Conservation (phyloP, 2,329 filamentous ascomycete genomes). For the Thelonectria olida region DNA sequence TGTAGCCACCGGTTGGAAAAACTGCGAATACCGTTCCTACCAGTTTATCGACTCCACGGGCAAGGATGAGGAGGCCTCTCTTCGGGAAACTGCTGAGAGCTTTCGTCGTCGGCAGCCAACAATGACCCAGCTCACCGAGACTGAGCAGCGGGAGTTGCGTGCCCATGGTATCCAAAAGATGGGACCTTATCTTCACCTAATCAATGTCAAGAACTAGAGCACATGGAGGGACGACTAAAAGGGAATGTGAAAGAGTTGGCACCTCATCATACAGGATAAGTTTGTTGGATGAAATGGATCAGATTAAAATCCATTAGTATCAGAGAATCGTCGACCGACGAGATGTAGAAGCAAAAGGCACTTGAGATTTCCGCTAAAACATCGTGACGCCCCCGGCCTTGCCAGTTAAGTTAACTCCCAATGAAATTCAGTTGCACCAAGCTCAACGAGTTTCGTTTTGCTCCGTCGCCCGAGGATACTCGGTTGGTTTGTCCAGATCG, state of each 20-base stretch:
- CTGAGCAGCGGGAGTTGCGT: conserved; percentile 57
- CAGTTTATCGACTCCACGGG: conserved; percentile 65
- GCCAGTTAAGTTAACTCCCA: too few relatives aligned
- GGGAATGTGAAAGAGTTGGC: neutral
- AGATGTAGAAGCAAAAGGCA: conserved; percentile 6
- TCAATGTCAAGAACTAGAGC: conserved; percentile 16
- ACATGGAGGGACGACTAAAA: neutral
- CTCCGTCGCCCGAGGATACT: neutral
- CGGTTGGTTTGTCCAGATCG: conserved; percentile 37
- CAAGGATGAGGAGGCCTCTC: conserved; percentile 56
- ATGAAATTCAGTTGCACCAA: too few relatives aligned
- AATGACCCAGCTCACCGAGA: conserved; percentile 50
- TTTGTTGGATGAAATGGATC: neutral
- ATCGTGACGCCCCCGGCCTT: too few relatives aligned
- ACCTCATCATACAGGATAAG: neutral
- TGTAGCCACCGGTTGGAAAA: conserved; percentile 76
- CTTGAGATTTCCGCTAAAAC: neutral
- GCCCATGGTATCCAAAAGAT: conserved; percentile 48
- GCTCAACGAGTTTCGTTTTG: neutral
- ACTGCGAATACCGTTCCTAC: conserved; percentile 78
- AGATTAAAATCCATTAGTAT: neutral
- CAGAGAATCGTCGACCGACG: neutral
- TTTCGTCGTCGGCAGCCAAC: conserved; percentile 55
- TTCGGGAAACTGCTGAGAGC: conserved; percentile 61
- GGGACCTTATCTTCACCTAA: conserved; percentile 48